Evolutionary conservation across 495 filamentous ascomycete genomes (phyloP), one percentile per base, ranked within the genome.

Genomic region (Ramalina intermedia): DNA sequence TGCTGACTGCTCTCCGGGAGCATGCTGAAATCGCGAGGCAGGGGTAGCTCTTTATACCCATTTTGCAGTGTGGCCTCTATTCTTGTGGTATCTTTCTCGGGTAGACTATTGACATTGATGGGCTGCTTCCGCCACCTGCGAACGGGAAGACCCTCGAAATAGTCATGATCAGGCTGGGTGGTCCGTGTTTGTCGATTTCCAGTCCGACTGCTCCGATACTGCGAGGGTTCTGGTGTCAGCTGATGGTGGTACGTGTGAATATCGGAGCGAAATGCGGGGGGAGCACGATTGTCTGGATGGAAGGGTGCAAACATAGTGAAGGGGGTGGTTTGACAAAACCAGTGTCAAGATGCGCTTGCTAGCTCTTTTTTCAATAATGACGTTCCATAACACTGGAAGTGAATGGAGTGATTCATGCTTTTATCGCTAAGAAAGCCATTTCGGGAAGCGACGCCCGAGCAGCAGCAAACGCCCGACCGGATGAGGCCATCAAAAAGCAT

Each of bases 131-230:
- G 77, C 87, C 89, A 98, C 72, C 93, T 85, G 50, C 89, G 83
- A 42, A 98, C 80, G 17, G 91, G 91, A 6, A 98, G 72, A 40
- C 91, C 88, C 65, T 96, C 90, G 53, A 94, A 91, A 56, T 96
- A 80, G 70, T 98, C 93, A 61, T 95, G 87, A 57, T 96, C 91
- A 40, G 84, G 77, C 60, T 83, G 81, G 47, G 72, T 74, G 36
- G 77, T 69, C 21, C 85, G 80, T 41, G 81, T 82, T 58, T 84
- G 75, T 47, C 80, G 80, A 54, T 83, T 79, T 52, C 78, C 84
- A 58, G 73, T 75, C 52, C 70, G 79, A 59, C 69, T 78, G 53
- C 79, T 78, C 49, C 69, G 65, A 51, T 70, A 69, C 59, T 74
- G 59, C 9, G 24, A 26, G 33, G 37, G 16, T 20, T 29, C 21